Conservation (phyloP, 768 basidiomycete genomes). For the Termitomyces sp. region DNA sequence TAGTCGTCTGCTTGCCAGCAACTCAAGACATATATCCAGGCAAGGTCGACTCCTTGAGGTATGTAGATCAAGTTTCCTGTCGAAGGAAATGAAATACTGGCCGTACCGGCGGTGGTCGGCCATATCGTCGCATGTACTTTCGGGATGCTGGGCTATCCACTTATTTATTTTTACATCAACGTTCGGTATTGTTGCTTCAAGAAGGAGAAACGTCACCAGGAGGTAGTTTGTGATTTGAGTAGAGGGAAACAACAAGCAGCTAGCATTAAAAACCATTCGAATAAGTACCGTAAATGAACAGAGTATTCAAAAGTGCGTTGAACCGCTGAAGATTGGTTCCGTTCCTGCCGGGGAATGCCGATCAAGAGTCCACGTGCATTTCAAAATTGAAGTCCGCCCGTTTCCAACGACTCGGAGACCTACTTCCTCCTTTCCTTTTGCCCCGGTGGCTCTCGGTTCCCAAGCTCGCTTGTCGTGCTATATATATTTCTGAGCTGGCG, state of each 20-base stretch:
- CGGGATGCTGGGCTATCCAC: background rate
- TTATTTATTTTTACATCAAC: background rate
- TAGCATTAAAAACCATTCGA: background rate
- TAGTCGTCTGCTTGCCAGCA: too few relatives aligned
- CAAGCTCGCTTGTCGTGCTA: constrained; percentile 12
- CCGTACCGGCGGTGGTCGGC: background rate
- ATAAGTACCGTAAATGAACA: background rate
- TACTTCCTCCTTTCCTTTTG: constrained; percentile 6
- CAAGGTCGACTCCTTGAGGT: background rate
- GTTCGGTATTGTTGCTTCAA: background rate
- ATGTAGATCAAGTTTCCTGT: background rate
- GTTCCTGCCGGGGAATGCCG: constrained; percentile 7
- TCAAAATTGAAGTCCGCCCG: constrained; percentile 15
- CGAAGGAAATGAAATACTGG: background rate
- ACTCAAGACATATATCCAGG: background rate
- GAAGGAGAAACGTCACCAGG: background rate
- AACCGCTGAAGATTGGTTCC: background rate
- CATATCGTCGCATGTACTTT: background rate
- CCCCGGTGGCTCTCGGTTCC: constrained; percentile 13
- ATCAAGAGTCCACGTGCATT: constrained; percentile 11
- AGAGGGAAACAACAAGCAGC: background rate
- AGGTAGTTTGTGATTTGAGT: background rate
- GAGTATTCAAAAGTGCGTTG: background rate
- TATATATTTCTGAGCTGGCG: constrained; percentile 21
- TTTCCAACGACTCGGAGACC: background rate